Evolutionary conservation across 768 basidiomycete genomes (phyloP).

Genomic region (Gloeopeniophorella convolvens): DNA sequence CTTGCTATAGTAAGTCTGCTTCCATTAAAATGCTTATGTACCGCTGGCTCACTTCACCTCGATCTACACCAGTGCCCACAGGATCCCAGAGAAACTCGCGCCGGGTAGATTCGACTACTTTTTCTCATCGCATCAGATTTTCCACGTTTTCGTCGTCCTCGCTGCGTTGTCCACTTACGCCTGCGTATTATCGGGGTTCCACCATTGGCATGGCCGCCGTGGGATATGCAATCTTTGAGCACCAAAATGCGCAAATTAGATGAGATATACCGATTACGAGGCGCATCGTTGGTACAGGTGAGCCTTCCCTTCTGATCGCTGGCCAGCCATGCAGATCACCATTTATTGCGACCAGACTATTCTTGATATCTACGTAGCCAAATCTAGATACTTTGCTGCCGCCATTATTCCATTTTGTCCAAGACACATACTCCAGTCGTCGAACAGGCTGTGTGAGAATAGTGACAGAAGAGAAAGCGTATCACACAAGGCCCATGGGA

Average conservation of each 20-base stretch:
- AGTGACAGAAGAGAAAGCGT: not conserved
- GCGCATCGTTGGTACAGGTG: not conserved
- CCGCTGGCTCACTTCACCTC: slow-evolving; percentile 17
- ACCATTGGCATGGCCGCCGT: slow-evolving; percentile 43
- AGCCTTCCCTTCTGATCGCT: not conserved
- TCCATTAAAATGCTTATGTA: slow-evolving; percentile 19
- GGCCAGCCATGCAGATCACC: not conserved
- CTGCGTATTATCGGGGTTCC: slow-evolving; percentile 48
- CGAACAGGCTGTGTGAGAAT: not conserved
- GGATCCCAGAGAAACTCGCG: slow-evolving; percentile 67
- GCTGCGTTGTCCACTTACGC: slow-evolving; percentile 65
- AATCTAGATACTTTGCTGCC: too few species aligned
- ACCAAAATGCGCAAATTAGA: not conserved
- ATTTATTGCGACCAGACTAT: not conserved
- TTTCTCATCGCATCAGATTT: slow-evolving; percentile 83
- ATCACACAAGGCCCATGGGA: not conserved
- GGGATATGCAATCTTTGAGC: slow-evolving; percentile 11
- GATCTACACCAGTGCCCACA: slow-evolving; percentile 54
- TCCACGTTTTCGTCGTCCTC: slow-evolving; percentile 73
- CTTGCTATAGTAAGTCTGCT: slow-evolving; percentile 66
- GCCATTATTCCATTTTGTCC: too few species aligned
- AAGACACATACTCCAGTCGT: too few species aligned
- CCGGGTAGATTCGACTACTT: slow-evolving; percentile 79
- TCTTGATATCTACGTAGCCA: not conserved
- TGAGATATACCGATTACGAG: not conserved